These are phyloP conservation scores for Apiospora sp. DNA, from an alignment of 2,329 filamentous ascomycete genomes.

Conservation along the genomic window DNA sequence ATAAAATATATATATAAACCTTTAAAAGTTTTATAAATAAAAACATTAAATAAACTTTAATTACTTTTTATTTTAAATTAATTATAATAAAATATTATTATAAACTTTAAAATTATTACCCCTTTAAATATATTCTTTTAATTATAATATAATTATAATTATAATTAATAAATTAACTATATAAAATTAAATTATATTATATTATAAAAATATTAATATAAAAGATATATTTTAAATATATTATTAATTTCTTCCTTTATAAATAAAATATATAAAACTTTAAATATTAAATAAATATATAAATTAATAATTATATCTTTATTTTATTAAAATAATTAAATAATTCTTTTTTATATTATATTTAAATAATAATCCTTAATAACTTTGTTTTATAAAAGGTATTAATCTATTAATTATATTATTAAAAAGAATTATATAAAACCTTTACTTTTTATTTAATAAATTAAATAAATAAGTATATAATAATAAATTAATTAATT, in stretches of 20 bases:
- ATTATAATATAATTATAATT: conserved; percentile 20
- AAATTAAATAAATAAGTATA: no score
- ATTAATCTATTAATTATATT: no score
- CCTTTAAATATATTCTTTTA: not conserved
- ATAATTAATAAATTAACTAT: not conserved
- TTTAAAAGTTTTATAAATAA: not conserved
- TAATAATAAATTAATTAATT: no score
- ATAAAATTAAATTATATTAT: conserved; percentile 11
- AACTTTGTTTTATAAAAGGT: no score
- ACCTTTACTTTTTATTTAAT: no score
- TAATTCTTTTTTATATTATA: no score
- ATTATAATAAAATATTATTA: not conserved
- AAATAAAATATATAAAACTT: conserved; percentile 27
- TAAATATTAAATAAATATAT: conserved; percentile 24
- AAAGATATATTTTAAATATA: conserved; percentile 26
- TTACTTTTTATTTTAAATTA: not conserved
- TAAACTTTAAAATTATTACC: not conserved
- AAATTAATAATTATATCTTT: conserved; percentile 27
- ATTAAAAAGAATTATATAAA: no score
- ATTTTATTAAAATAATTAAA: no score
- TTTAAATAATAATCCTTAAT: no score
- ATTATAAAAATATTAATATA: conserved; percentile 23
- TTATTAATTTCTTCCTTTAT: conserved; percentile 25
- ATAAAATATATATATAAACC: not conserved
- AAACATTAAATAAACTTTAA: not conserved